A percentile compares a stretch with the other conserved stretches of the same genome.
Conservation (phyloP, 129 eudicot genomes). For the Erigeron canadensis region DNA sequence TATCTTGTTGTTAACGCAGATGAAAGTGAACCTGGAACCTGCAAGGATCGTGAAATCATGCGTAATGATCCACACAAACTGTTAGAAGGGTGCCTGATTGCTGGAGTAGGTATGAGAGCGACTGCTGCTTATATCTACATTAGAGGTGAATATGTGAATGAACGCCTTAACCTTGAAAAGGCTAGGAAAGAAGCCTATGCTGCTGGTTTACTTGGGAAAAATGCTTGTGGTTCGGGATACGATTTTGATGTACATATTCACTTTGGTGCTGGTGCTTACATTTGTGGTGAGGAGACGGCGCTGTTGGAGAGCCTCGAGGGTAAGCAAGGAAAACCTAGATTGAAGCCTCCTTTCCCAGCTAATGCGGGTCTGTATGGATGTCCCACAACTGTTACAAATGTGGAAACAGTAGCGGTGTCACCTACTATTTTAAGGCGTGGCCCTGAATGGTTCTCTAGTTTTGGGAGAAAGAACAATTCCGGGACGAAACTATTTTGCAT, state of each 20-base stretch:
- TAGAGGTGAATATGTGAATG: constrained; percentile 94
- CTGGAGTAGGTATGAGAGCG: constrained; percentile 95
- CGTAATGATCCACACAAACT: constrained; percentile 95
- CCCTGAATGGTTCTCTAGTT: constrained; percentile 96
- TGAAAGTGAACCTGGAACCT: constrained; percentile 99
- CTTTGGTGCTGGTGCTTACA: constrained; percentile 94
- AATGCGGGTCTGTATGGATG: constrained; percentile 87
- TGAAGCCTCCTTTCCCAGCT: constrained; percentile 98
- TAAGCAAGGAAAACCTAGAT: constrained; percentile 90
- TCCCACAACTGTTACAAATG: constrained; percentile 94
- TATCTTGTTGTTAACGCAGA: constrained; percentile 98
- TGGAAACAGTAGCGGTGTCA: constrained; percentile 95
- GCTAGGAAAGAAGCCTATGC: constrained; percentile 92
- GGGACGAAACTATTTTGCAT: constrained; percentile 86
- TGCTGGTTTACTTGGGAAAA: constrained; percentile 81
- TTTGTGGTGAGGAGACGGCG: constrained; percentile 97
- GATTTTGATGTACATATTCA: constrained; percentile 95
- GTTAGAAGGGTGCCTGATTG: constrained; percentile 87
- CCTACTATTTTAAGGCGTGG: constrained; percentile 90
- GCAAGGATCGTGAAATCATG: constrained; percentile 94
- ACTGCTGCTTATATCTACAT: constrained; percentile 90
- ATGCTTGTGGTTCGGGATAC: constrained; percentile 93
- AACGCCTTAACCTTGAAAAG: constrained; percentile 65
- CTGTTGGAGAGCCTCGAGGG: constrained; percentile 94
- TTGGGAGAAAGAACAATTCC: constrained; percentile 85